A percentile compares a stretch with the other conserved stretches of the same genome.
Conservation (phyloP, 768 basidiomycete species). For the Suillus cothurnatus region DNA sequence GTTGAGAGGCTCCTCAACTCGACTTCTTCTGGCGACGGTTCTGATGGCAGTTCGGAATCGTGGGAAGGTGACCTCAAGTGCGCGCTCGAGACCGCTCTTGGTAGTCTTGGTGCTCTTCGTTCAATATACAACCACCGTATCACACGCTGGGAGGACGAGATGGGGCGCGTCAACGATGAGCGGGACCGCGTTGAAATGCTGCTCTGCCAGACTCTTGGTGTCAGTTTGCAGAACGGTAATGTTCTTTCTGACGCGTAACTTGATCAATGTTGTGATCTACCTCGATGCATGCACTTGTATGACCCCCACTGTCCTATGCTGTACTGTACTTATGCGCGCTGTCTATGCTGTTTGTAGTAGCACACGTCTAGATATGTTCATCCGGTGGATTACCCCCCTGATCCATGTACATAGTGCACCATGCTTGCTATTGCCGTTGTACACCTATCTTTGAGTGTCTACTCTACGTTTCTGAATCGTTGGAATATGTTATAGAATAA, state of each 20-base stretch:
- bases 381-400: background rate
- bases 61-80: slow-evolving; percentile 68
- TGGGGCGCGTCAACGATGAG: slow-evolving; percentile 65
- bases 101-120: slow-evolving; percentile 63
- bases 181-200: slow-evolving; percentile 67
- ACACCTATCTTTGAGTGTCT: background rate
- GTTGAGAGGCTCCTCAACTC: slow-evolving; percentile 44
- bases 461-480: background rate
- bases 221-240: slow-evolving; percentile 31
- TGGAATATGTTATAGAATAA: background rate
- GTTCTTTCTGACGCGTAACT: background rate
- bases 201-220: slow-evolving; percentile 63
- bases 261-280: background rate
- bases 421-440: background rate
- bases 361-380: background rate
- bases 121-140: slow-evolving; percentile 71
- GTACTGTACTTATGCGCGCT: slow-evolving; percentile 2
- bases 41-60: slow-evolving; percentile 52
- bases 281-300: background rate
- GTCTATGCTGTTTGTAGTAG: background rate
- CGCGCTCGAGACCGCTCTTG: slow-evolving; percentile 67
- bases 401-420: slow-evolving; percentile 3
- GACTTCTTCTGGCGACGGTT: slow-evolving; percentile 52
- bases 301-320: slow-evolving; percentile 5
- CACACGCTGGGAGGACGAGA: slow-evolving; percentile 70